Evolutionary conservation across 192 early-diverging fungal species (phyloP), one percentile per base, ranked within the genome.

Genomic region (Mortierella antarctica): DNA sequence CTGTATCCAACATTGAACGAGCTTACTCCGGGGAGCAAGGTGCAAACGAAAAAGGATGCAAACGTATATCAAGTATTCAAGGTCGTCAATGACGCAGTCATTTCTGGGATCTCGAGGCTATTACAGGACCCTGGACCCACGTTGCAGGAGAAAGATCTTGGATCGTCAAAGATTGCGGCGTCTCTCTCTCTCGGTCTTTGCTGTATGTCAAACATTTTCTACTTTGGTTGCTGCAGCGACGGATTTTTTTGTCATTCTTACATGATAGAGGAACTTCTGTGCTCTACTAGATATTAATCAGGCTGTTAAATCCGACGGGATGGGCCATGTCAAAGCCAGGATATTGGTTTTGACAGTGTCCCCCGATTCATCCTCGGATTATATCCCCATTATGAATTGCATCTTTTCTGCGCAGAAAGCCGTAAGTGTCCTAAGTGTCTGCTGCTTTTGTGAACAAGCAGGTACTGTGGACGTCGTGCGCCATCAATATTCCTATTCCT

Each of bases 301-400:
- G 49, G 75, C 93, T 4, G 84, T 85, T 46, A 88, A 86, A 54
- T 65, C 68, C 13, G 84, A 90, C 45, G 90, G 90, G 13, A 67
- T 86, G 48, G 84, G 82, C 6, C 83, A 86, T 45, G 71, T 93
- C 60, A 87, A 91, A 71, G 88, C 96, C 21, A 88, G 97, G 39
- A 94, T 99, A 51, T 82, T 98, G 6, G 85, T 95, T 0, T 53
- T 99, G 6, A 96, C 96, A 0, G 94, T 94, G 10, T 96, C 96
- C 0, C 91, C 91, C 2, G 98, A 99, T 72, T 85, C 91, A 2
- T 88, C 98, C 7, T 84, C 86, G 49, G 95, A 99, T 72, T 98
- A 99, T 68, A 96, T 99, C 57, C 86, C 96, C 5, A 91, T 97
- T 44, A 99, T 99, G 98, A 99, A 99, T 82, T 92, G 90, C 65